A percentile compares a stretch with the other conserved stretches of the same genome.
These are phyloP conservation scores for Hypericum perforatum DNA, from an alignment of 345 rosid species.

Conservation along the genomic window DNA sequence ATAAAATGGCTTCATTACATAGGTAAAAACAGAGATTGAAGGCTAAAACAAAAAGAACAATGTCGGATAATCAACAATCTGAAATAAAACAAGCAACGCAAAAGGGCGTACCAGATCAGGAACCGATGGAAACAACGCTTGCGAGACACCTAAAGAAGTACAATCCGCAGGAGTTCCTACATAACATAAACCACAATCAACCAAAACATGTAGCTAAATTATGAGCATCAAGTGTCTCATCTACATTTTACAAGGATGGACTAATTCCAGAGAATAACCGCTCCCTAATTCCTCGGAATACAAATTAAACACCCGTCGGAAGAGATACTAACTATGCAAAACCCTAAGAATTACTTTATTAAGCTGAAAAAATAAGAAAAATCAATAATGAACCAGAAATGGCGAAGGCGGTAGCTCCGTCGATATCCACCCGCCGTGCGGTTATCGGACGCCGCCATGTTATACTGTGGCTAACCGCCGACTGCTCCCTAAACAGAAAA, in stretches of 20 bases:
- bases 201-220: no score
- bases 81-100: constrained; percentile 4
- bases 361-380: background rate
- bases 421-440: constrained; percentile 43
- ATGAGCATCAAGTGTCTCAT: no score
- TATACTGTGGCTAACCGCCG: constrained; percentile 73
- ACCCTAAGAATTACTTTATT: background rate
- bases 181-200: constrained; percentile 9
- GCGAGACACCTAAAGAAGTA: constrained; percentile 63
- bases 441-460: constrained; percentile 70
- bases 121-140: constrained; percentile 52
- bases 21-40: no score
- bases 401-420: constrained; percentile 70
- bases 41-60: background rate
- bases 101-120: constrained; percentile 66
- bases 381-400: constrained; percentile 45
- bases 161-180: constrained; percentile 96
- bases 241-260: no score
- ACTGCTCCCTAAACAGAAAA: constrained; percentile 46
- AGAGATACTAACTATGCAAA: background rate
- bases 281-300: background rate
- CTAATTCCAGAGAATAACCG: no score
- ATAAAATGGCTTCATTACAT: no score
- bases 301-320: background rate
- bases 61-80: background rate